Evolutionary conservation across 371 early-diverging fungal species (phyloP).

Genomic region (Mucor irregularis): DNA sequence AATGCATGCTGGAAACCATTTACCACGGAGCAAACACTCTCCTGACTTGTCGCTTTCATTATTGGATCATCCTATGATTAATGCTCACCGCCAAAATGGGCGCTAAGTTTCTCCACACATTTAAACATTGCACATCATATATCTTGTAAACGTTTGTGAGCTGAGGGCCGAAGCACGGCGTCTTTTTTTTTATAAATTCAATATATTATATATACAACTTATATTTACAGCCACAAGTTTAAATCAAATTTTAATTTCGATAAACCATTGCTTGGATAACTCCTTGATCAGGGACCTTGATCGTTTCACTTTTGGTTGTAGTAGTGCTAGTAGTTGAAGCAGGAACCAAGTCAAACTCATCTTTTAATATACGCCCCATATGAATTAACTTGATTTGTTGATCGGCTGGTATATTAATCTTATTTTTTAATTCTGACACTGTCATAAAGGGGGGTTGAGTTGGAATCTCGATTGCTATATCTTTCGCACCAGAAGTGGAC

Average conservation of each 20-base stretch:
- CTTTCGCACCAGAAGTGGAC: background rate
- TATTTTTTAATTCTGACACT: constrained; percentile 2
- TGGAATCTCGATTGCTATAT: constrained; percentile 2
- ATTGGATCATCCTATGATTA: too few relatives aligned
- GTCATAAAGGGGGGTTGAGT: constrained; percentile 9
- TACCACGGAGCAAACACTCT: too few relatives aligned
- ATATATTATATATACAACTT: too few relatives aligned
- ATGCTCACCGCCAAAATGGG: too few relatives aligned
- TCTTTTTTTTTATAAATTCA: background rate
- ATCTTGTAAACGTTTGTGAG: too few relatives aligned
- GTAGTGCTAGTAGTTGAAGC: background rate
- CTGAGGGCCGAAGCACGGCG: too few relatives aligned
- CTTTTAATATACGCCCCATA: constrained; percentile 5
- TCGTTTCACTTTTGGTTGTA: background rate
- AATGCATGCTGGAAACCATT: too few relatives aligned
- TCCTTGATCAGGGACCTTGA: constrained; percentile 4
- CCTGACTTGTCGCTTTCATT: too few relatives aligned
- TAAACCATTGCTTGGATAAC: constrained; percentile 16
- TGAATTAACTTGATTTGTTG: constrained; percentile 13
- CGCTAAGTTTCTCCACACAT: too few relatives aligned
- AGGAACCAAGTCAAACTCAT: background rate
- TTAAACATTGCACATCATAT: too few relatives aligned
- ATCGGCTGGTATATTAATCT: background rate
- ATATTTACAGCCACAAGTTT: background rate
- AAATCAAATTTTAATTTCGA: background rate